Conservation (phyloP, 2,329 filamentous ascomycete species). For the Dendrostoma leiphaemia region DNA sequence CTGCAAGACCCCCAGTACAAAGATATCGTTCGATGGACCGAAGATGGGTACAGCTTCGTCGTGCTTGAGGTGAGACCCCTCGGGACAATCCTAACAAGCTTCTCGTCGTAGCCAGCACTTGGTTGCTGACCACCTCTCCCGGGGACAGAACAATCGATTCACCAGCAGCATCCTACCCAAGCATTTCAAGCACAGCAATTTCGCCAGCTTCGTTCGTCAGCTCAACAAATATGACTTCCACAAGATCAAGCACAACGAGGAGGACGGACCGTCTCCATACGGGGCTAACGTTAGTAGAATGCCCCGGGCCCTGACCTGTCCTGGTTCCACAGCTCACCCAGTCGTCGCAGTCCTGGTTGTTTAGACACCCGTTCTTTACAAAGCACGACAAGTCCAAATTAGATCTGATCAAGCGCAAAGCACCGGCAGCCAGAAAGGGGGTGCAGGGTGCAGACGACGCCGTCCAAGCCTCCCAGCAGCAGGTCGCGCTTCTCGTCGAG, state of each 20-base stretch:
- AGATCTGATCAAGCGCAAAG: slow-evolving; percentile 94
- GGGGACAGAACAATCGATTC: slow-evolving; percentile 86
- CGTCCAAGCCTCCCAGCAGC: slow-evolving; percentile 71
- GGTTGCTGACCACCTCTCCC: slow-evolving; percentile 23
- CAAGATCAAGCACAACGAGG: slow-evolving; percentile 92
- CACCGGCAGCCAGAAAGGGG: slow-evolving; percentile 87
- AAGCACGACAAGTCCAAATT: slow-evolving; percentile 94
- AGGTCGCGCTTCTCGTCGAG: slow-evolving; percentile 84
- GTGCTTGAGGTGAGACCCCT: slow-evolving; percentile 78
- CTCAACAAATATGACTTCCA: slow-evolving; percentile 98
- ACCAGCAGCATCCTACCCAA: slow-evolving; percentile 96
- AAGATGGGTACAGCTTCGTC: slow-evolving; percentile 92
- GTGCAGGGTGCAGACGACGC: slow-evolving; percentile 64
- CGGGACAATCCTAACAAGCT: too few relatives aligned
- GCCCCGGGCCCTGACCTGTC: neutral
- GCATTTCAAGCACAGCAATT: slow-evolving; percentile 99
- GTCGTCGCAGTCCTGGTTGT: slow-evolving; percentile 75
- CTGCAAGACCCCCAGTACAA: slow-evolving; percentile 92
- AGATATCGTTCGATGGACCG: slow-evolving; percentile 91
- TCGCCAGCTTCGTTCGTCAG: slow-evolving; percentile 93
- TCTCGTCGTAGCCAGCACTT: too few relatives aligned
- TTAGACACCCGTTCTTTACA: slow-evolving; percentile 95
- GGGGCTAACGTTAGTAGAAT: slow-evolving; percentile 64
- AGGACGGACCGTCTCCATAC: slow-evolving; percentile 77
- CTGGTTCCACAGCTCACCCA: slow-evolving; percentile 27